phyloP scores from a whole-genome alignment of 225 moss, liverwort and hornwort species.

The Anthoceros angustus region DNA sequence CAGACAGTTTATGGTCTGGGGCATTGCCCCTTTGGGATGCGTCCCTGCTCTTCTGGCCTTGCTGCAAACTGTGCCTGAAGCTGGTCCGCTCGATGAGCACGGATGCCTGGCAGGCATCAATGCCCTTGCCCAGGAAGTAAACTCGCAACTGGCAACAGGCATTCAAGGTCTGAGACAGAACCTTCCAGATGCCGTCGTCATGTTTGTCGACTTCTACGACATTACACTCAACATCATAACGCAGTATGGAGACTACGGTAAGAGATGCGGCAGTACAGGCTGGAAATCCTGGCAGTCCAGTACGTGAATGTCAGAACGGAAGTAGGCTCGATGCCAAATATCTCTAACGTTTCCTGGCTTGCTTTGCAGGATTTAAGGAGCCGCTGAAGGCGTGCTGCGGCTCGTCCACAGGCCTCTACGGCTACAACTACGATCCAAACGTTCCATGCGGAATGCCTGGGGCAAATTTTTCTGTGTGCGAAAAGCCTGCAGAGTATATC shows the following conservation, averaged over 20 bases:
- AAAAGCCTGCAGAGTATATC: conserved; percentile 9
- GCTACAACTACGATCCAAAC: conserved; percentile 17
- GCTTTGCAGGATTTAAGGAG: conserved; percentile 9
- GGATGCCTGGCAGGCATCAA: conserved; percentile 22
- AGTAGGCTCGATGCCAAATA: no score
- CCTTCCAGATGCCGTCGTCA: neutral
- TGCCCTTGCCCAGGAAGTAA: conserved; percentile 11
- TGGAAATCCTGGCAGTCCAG: no score
- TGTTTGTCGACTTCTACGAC: neutral
- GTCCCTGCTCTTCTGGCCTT: conserved; percentile 16
- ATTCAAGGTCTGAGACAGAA: neutral
- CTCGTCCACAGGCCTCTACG: conserved; percentile 6
- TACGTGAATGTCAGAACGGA: no score
- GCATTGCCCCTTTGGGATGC: conserved; percentile 24
- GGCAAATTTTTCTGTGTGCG: conserved; percentile 13
- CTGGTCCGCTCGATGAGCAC: conserved; percentile 16
- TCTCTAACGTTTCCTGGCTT: neutral
- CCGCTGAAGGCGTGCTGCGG: conserved; percentile 24
- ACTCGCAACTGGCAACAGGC: neutral
- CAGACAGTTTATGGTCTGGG: conserved; percentile 25
- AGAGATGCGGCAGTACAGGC: no score
- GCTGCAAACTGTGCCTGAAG: neutral
- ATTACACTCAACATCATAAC: neutral
- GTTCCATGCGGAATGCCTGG: conserved; percentile 20
- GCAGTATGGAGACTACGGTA: neutral